Percentiles rank a stretch among this genome's conserved stretches.
Evolutionary conservation across 2,329 filamentous ascomycete genomes (phyloP).

Genomic region (Arthrobotrys sphaeroides): DNA sequence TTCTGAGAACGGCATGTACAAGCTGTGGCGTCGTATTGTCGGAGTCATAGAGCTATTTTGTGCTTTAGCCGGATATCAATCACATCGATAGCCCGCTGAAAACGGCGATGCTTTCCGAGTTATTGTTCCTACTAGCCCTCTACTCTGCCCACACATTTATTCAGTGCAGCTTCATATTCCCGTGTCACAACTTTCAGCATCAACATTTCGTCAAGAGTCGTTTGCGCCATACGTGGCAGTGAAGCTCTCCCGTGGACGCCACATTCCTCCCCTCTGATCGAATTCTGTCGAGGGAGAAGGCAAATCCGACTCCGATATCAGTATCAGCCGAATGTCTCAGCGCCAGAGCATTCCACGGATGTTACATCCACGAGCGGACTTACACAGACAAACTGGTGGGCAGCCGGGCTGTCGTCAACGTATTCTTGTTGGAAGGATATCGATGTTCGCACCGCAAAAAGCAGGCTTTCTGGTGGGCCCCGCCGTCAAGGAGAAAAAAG

Average conservation of each 20-base stretch:
- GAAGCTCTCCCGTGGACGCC: conserved; percentile 40
- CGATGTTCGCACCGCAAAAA: conserved; percentile 17
- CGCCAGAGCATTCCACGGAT: conserved; percentile 46
- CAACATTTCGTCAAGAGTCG: conserved; percentile 17
- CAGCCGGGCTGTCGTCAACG: conserved; percentile 2
- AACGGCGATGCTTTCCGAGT: conserved; percentile 44
- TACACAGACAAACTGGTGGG: conserved; percentile 5
- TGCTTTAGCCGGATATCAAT: conserved; percentile 34
- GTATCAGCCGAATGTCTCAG: conserved; percentile 49
- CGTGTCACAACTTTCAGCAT: conserved; percentile 27
- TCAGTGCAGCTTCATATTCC: conserved; percentile 20
- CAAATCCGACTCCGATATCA: conserved; percentile 23
- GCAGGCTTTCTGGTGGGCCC: conserved; percentile 46
- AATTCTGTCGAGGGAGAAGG: background rate
- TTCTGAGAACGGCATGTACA: conserved; percentile 52
- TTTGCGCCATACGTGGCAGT: conserved; percentile 52
- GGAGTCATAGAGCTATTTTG: conserved; percentile 11
- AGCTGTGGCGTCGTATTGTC: conserved; percentile 24
- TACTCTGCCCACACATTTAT: conserved; percentile 28
- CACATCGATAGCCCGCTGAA: conserved; percentile 23
- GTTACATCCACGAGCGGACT: conserved; percentile 39
- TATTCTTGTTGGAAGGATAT: conserved; percentile 37
- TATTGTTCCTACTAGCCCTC: background rate
- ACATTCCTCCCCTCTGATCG: conserved; percentile 23
- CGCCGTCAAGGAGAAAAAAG: conserved; percentile 46